phyloP scores from a whole-genome alignment of 805 yeast species.

The Metahyphopichia silvanorum region DNA sequence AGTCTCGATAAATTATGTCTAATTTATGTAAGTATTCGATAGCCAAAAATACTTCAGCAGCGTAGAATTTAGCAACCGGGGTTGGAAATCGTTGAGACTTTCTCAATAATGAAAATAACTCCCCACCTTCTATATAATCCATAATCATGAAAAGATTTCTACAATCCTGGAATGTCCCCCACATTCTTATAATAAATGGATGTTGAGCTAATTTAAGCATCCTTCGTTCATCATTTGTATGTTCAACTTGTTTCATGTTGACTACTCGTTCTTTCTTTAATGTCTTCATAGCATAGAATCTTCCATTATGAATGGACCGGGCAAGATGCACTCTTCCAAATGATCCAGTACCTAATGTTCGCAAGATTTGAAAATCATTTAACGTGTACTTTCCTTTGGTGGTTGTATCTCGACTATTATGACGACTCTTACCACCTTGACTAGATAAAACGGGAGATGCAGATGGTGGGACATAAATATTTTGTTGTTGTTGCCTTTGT shows the following conservation, averaged over 20 bases:
- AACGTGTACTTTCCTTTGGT: conserved; percentile 59
- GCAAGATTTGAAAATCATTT: conserved; percentile 51
- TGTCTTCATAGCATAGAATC: conserved; percentile 60
- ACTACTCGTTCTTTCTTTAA: conserved; percentile 56
- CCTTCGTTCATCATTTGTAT: conserved; percentile 59
- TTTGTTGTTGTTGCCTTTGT: conserved; percentile 24
- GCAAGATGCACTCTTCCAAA: conserved; percentile 61
- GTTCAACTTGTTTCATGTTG: conserved; percentile 62
- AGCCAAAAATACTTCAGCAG: conserved; percentile 59
- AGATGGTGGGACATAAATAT: conserved; percentile 19
- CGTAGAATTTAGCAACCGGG: conserved; percentile 62
- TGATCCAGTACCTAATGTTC: conserved; percentile 61
- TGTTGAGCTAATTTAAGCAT: conserved; percentile 58
- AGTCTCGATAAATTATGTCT: conserved; percentile 57
- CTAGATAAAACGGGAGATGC: conserved; percentile 7
- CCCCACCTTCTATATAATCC: conserved; percentile 68
- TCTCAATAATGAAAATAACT: conserved; percentile 52
- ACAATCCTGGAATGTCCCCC: conserved; percentile 66
- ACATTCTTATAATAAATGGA: conserved; percentile 59
- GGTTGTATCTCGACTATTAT: conserved; percentile 27
- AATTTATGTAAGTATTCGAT: conserved; percentile 57
- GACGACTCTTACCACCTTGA: too few species aligned
- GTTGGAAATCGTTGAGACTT: conserved; percentile 59
- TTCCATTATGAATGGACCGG: conserved; percentile 54
- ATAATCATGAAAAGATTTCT: conserved; percentile 57